These are phyloP conservation scores for Lactarius pseudohatsudake DNA, from an alignment of 768 basidiomycete species.

Conservation along the genomic window DNA sequence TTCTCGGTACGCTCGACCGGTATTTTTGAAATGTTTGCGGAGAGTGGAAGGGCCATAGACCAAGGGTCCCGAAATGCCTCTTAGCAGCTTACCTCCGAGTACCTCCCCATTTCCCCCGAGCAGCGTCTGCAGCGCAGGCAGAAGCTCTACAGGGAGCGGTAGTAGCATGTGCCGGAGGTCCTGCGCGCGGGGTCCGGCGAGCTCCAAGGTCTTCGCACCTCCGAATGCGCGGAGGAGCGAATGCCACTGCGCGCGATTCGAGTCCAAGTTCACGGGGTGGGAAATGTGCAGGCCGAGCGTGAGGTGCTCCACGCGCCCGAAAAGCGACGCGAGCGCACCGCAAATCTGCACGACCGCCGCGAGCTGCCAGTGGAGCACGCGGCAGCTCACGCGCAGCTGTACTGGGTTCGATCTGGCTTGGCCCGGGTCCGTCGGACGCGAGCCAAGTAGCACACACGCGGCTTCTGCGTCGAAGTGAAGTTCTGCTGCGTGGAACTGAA, in stretches of 20 bases:
- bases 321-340: not conserved
- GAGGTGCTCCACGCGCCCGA: not conserved
- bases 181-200: not conserved
- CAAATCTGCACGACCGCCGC: slow-evolving; percentile 1
- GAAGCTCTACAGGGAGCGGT: not conserved
- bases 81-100: too few species aligned
- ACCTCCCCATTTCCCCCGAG: not conserved
- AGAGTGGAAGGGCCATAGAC: not conserved
- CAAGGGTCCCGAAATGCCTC: too few species aligned
- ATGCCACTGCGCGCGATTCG: not conserved
- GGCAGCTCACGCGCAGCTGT: not conserved
- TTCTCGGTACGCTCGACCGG: not conserved
- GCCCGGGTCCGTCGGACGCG: not conserved
- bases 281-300: slow-evolving; percentile 1
- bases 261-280: not conserved
- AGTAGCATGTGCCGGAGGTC: not conserved
- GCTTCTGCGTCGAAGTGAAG: too few species aligned
- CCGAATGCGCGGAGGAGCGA: not conserved
- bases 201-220: not conserved
- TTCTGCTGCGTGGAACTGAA: too few species aligned
- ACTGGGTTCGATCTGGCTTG: not conserved
- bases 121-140: not conserved
- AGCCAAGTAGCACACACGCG: too few species aligned
- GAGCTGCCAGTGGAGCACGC: not conserved
- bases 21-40: slow-evolving; percentile 3